These are phyloP conservation scores for Primulina eburnea DNA, from an alignment of 257 asterid species.

Conservation along the genomic window DNA sequence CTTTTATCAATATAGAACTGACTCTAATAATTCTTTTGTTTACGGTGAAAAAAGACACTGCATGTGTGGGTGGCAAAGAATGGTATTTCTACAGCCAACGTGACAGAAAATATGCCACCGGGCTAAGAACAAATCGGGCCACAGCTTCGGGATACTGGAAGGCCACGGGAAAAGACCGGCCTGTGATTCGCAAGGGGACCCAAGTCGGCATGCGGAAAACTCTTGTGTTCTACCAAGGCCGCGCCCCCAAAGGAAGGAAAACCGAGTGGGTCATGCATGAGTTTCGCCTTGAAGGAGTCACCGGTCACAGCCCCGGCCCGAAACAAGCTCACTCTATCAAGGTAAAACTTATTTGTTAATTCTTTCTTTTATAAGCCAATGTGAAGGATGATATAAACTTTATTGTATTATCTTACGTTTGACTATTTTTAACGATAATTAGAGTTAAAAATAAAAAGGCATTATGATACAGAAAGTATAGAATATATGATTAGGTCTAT, in stretches of 20 bases:
- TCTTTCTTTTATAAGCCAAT: no score
- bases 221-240: conserved; percentile 77
- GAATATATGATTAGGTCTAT: no score
- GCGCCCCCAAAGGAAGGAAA: conserved; percentile 88
- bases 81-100: conserved; percentile 88
- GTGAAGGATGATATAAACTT: no score
- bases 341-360: conserved; percentile 31
- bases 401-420: no score
- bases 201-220: conserved; percentile 90
- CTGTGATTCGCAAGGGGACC: conserved; percentile 43
- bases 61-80: conserved; percentile 79
- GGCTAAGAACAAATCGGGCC: conserved; percentile 78
- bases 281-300: conserved; percentile 60
- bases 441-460: no score
- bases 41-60: conserved; percentile 40
- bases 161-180: conserved; percentile 87
- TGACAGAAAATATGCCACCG: conserved; percentile 83
- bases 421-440: no score
- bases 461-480: no score
- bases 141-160: conserved; percentile 88
- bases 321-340: conserved; percentile 31
- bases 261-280: conserved; percentile 96
- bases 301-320: conserved; percentile 33
- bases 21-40: neutral
- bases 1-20: neutral